phyloP scores from a whole-genome alignment of 2,329 filamentous ascomycete species.

The Penicillium hesseltinei region DNA sequence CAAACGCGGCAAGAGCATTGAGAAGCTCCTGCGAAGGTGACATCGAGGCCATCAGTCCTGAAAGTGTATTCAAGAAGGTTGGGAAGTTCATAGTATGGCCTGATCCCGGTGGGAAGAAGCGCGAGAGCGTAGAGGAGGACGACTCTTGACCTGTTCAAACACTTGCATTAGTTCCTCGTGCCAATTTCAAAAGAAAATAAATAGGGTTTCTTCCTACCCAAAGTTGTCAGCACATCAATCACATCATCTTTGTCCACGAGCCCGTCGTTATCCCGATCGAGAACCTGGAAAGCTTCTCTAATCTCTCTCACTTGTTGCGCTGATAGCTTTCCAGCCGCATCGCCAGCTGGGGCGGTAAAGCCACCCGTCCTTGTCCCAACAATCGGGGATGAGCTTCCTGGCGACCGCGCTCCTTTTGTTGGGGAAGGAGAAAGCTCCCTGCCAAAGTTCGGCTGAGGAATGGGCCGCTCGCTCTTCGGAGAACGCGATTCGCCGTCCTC shows the following conservation, averaged over 20 bases:
- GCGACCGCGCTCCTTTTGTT: slow-evolving; percentile 34
- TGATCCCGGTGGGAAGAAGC: slow-evolving; percentile 75
- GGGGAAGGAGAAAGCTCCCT: slow-evolving; percentile 42
- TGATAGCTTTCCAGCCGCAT: slow-evolving; percentile 57
- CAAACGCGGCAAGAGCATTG: slow-evolving; percentile 91
- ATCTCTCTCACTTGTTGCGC: slow-evolving; percentile 81
- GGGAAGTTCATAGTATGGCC: slow-evolving; percentile 77
- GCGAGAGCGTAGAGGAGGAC: slow-evolving; percentile 65
- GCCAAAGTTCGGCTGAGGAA: slow-evolving; percentile 35
- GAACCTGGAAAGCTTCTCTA: slow-evolving; percentile 87
- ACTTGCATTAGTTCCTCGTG: not conserved
- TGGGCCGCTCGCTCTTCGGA: slow-evolving; percentile 27
- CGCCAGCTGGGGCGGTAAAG: slow-evolving; percentile 27
- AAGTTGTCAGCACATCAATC: slow-evolving; percentile 78
- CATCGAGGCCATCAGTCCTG: slow-evolving; percentile 68
- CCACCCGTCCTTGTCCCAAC: slow-evolving; percentile 25
- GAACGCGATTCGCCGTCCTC: slow-evolving; percentile 41
- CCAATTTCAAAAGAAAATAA: not conserved
- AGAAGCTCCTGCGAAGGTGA: slow-evolving; percentile 77
- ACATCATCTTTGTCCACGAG: slow-evolving; percentile 79
- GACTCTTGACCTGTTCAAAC: slow-evolving; percentile 65
- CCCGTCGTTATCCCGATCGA: slow-evolving; percentile 86
- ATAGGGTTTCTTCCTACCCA: slow-evolving; percentile 55
- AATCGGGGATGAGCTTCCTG: slow-evolving; percentile 31
- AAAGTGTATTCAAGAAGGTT: slow-evolving; percentile 79